Percentiles rank a stretch among this genome's conserved stretches.
These are phyloP conservation scores for Durio zibethinus DNA, from an alignment of 345 rosid species.

Conservation along the genomic window DNA sequence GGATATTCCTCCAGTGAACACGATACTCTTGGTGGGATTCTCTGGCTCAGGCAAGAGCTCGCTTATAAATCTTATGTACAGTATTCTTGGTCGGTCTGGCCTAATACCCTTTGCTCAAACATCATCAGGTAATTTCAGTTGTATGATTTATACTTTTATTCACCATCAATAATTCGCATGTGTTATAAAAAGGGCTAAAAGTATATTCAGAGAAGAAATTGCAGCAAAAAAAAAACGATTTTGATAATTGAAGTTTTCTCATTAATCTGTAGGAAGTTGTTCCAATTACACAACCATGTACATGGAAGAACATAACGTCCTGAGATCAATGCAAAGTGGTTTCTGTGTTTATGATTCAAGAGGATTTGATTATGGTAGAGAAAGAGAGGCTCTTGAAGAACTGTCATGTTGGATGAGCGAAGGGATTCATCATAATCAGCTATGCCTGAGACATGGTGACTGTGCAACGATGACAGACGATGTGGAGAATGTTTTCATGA, in stretches of 20 bases:
- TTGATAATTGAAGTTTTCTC: not conserved
- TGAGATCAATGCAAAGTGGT: constrained; percentile 49
- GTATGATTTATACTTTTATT: not conserved
- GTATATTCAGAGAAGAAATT: not conserved
- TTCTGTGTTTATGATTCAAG: constrained; percentile 58
- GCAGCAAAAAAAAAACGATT: not conserved
- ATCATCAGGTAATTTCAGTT: constrained; percentile 34
- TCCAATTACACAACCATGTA: constrained; percentile 34
- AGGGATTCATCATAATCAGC: constrained; percentile 59
- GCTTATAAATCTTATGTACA: constrained; percentile 59
- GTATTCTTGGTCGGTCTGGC: constrained; percentile 58
- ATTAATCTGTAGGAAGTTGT: constrained; percentile 24
- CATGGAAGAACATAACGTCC: constrained; percentile 59
- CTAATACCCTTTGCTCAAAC: constrained; percentile 54
- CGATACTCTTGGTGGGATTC: constrained; percentile 57
- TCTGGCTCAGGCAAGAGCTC: constrained; percentile 64
- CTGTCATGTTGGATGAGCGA: constrained; percentile 46
- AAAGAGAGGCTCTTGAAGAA: constrained; percentile 41
- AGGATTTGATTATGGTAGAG: constrained; percentile 34
- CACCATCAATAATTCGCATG: not conserved
- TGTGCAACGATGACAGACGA: constrained; percentile 17
- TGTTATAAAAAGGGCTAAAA: not conserved
- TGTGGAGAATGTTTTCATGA: constrained; percentile 14
- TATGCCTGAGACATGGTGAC: constrained; percentile 38
- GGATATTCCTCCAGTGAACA: constrained; percentile 49